A percentile compares a stretch with the other conserved stretches of the same genome.
These are phyloP conservation scores for Psilocybe azurescens DNA, from an alignment of 768 basidiomycete genomes.

Conservation along the genomic window DNA sequence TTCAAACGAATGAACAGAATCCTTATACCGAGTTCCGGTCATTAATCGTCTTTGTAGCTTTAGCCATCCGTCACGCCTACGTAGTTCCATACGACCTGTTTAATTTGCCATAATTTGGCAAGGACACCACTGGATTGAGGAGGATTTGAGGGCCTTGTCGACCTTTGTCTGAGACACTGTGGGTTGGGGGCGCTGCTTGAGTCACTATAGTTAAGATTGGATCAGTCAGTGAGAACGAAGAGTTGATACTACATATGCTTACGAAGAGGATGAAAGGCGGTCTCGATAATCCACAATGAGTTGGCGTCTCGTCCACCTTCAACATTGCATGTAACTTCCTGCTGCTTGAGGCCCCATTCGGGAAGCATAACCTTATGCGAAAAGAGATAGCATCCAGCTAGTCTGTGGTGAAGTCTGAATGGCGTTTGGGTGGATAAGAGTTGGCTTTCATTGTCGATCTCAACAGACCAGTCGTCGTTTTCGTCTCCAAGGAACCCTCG, in stretches of 20 bases:
- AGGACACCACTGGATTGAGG: constrained; percentile 72
- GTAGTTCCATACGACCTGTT: constrained; percentile 96
- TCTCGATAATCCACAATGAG: constrained; percentile 95
- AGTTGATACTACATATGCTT: constrained; percentile 34
- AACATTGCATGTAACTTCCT: constrained; percentile 99
- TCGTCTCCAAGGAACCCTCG: constrained; percentile 84
- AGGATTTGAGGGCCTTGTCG: constrained; percentile 73
- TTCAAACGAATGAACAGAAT: too few species aligned
- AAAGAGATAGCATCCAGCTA: constrained; percentile 96
- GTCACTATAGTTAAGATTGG: too few species aligned
- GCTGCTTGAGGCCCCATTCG: constrained; percentile 97
- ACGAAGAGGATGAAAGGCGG: constrained; percentile 75
- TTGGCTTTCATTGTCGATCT: constrained; percentile 79
- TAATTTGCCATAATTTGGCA: constrained; percentile 88
- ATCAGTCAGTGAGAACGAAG: constrained; percentile 29
- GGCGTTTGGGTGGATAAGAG: constrained; percentile 71
- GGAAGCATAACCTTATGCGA: constrained; percentile 98
- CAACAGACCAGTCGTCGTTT: constrained; percentile 93
- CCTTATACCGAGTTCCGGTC: too few species aligned
- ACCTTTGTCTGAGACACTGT: constrained; percentile 68
- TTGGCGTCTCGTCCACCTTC: constrained; percentile 83
- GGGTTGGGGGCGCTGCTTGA: too few species aligned
- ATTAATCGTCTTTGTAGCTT: too few species aligned
- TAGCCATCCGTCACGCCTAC: constrained; percentile 67
- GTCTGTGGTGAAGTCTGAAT: constrained; percentile 82